Base-by-base conservation (phyloP, 2,329 filamentous ascomycete species). In the Alternaria postmessia region DNA sequence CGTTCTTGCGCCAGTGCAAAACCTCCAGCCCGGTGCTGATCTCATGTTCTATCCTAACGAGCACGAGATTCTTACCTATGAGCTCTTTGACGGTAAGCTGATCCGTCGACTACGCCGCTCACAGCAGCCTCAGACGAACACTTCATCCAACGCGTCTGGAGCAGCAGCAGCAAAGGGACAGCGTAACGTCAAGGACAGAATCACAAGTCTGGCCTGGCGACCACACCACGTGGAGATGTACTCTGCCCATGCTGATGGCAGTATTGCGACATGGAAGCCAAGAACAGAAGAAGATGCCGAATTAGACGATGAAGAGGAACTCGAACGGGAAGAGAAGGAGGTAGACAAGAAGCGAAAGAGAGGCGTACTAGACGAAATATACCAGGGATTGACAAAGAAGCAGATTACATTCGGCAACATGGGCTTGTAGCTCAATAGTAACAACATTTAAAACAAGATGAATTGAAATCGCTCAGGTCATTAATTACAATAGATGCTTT, bases 161-260 rank as follows among this genome's bases (percentile, higher is more conserved):
- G 12, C 20, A 20, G 26, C 41, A 16, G 34, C 16, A 38, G 46
- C 52, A 84, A 4, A 78, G 84, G 7, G 80, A 81, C 62, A 71
- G 64, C 63, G 80, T 9, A 73, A 72, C 39, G 26, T 47, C 9
- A 75, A 69, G 53, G 74, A 76, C 34, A 66, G 91, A 30, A 89
- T 95, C 47, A 93, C 91, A 14, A 86, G 86, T 54, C 83, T 97
- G 24, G 89, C 87, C 1, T 97, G 93, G 93, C 82, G 87, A 36
- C 85, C 87, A 1, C 91, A 92, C 32, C 79, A 85, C 57, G 88
- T 89, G 1, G 88, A 90, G 66, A 85, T 97, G 58, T 96, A 93
- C 79, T 95, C 92, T 54, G 90, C 89, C 2, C 93, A 97, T 71
- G 84, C 89, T 3, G 93, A 97, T 74, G 94, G 94, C 0, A 90